Evolutionary conservation across 139 green algal genomes (phyloP).

Genomic region (Tetradesmus lagerheimii): DNA sequence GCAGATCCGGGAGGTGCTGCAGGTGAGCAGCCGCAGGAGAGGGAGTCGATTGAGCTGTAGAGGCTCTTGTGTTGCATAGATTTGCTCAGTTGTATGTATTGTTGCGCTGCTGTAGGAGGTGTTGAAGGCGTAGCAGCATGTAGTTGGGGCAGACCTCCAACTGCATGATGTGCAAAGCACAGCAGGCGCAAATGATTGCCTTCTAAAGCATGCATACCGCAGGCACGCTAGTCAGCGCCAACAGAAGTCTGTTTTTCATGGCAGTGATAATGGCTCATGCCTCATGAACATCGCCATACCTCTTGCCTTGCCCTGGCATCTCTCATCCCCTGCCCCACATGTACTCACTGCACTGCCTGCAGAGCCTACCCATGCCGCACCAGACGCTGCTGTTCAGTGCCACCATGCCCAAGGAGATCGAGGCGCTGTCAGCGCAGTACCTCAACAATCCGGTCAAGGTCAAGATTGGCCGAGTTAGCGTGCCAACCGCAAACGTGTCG

Average conservation of each 20-base stretch:
- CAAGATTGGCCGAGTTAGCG: conserved; percentile 61
- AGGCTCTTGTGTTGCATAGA: too few relatives aligned
- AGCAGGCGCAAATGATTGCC: too few relatives aligned
- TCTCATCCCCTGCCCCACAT: not conserved
- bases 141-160: not conserved
- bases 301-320: too few relatives aligned
- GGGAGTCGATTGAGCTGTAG: too few relatives aligned
- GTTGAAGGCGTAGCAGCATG: not conserved
- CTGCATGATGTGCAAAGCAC: too few relatives aligned
- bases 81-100: too few relatives aligned
- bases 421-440: conserved; percentile 80
- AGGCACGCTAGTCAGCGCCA: too few relatives aligned
- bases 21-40: not conserved
- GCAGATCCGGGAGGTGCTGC: conserved; percentile 85
- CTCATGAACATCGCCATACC: too few relatives aligned
- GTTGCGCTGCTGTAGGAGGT: too few relatives aligned
- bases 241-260: too few relatives aligned
- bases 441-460: conserved; percentile 81
- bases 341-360: conserved; percentile 29
- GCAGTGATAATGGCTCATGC: too few relatives aligned
- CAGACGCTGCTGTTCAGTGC: conserved; percentile 92
- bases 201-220: too few relatives aligned
- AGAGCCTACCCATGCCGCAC: conserved; percentile 64
- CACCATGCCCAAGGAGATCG: conserved; percentile 94
- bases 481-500: conserved; percentile 80